Conservation (phyloP, 106 monocot genomes). For the Dendrobium catenatum region DNA sequence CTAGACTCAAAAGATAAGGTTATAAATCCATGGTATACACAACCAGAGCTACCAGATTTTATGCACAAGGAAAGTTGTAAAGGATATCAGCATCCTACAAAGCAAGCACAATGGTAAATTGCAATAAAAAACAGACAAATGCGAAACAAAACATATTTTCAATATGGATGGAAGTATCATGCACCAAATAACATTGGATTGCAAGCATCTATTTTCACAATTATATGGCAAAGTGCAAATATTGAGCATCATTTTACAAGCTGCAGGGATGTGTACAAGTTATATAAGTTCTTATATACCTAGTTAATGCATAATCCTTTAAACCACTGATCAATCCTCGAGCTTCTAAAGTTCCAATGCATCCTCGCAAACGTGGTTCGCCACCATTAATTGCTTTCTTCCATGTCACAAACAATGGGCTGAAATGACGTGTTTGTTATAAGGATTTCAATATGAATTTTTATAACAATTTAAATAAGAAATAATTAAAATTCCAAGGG, state of each 20-base stretch:
- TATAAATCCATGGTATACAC: not conserved
- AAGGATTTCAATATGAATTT: not conserved
- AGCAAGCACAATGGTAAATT: not conserved
- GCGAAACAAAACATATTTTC: not conserved
- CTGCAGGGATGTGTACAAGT: not conserved
- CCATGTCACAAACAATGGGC: constrained; percentile 99
- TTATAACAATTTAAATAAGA: not conserved
- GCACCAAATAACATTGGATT: not conserved
- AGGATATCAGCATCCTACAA: not conserved
- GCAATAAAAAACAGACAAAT: not conserved
- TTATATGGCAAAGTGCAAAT: not conserved
- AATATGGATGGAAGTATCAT: not conserved
- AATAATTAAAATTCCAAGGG: not conserved
- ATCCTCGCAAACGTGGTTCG: constrained; percentile 82
- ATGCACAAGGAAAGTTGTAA: not conserved
- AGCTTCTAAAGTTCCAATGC: constrained; percentile 94
- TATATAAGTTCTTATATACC: constrained; percentile 25
- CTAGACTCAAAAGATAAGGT: not conserved
- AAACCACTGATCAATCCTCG: constrained; percentile 81
- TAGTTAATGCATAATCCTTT: constrained; percentile 91
- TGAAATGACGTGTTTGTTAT: constrained; percentile 28
- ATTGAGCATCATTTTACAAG: not conserved
- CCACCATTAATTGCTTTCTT: constrained; percentile 82
- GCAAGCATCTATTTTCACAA: not conserved
- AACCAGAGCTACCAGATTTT: not conserved